Percentiles rank a stretch among this genome's conserved stretches.
phyloP scores from a whole-genome alignment of 257 asterid species.

The Oldenlandia corymbosa region DNA sequence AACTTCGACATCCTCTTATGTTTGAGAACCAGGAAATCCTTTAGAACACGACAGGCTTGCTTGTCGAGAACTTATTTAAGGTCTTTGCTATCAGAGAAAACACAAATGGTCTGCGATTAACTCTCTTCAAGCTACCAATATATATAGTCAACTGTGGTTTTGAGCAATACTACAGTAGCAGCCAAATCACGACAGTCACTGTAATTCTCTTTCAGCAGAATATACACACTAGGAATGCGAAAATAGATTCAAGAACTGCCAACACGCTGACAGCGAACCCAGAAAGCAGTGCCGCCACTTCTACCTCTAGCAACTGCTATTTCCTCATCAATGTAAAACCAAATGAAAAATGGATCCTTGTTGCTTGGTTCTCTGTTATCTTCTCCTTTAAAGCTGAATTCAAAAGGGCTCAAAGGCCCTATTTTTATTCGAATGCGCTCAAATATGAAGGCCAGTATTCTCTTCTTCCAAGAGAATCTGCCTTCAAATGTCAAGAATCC shows the following conservation, averaged over 20 bases:
- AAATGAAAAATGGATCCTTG: slow-evolving; percentile 73
- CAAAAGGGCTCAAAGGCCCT: slow-evolving; percentile 69
- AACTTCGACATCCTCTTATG: no score
- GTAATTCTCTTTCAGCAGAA: neutral
- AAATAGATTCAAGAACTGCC: slow-evolving; percentile 14
- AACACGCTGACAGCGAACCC: slow-evolving; percentile 71
- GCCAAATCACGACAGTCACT: no score
- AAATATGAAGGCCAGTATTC: slow-evolving; percentile 70
- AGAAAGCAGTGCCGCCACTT: slow-evolving; percentile 93
- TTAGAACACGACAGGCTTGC: no score
- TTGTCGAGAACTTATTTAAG: no score
- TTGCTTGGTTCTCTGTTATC: slow-evolving; percentile 74
- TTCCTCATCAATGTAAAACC: slow-evolving; percentile 92
- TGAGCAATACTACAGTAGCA: no score
- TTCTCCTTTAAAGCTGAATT: slow-evolving; percentile 56
- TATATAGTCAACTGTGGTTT: no score
- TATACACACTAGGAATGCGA: neutral
- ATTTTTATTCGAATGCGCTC: slow-evolving; percentile 63
- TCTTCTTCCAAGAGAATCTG: slow-evolving; percentile 73
- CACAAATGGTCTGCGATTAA: no score
- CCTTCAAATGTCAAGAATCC: slow-evolving; percentile 84
- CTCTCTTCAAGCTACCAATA: no score
- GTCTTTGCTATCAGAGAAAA: no score
- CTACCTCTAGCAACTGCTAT: slow-evolving; percentile 93
- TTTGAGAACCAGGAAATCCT: no score